phyloP scores from a whole-genome alignment of 306 rosid species.

The Acacia crassicarpa region DNA sequence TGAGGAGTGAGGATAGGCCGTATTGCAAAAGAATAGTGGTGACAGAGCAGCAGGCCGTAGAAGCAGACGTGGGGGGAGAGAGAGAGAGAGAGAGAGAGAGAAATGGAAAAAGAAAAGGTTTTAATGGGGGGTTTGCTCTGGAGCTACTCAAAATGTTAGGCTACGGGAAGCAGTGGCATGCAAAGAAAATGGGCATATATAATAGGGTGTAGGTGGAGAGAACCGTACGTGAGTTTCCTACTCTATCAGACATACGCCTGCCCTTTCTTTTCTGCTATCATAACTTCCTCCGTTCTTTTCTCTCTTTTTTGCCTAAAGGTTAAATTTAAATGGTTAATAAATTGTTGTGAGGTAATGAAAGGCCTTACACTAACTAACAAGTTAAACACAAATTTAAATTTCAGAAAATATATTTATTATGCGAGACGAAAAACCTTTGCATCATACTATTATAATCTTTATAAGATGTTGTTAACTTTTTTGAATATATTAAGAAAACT shows the following conservation, averaged over 20 bases:
- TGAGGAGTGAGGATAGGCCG: slow-evolving; percentile 10
- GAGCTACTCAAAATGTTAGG: slow-evolving; percentile 14
- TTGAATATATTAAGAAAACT: too few relatives aligned
- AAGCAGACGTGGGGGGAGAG: not conserved
- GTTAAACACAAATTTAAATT: too few relatives aligned
- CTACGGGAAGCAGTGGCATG: not conserved
- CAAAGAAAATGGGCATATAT: slow-evolving; percentile 8
- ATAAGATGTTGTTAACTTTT: too few relatives aligned
- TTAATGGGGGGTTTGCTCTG: not conserved
- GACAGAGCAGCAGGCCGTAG: slow-evolving; percentile 25
- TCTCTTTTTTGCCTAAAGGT: too few relatives aligned
- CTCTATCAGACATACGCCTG: slow-evolving; percentile 21
- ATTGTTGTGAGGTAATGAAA: too few relatives aligned
- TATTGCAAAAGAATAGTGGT: slow-evolving; percentile 30
- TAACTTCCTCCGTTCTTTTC: not conserved
- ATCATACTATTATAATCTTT: too few relatives aligned
- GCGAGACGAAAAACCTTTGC: too few relatives aligned
- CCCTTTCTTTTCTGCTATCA: not conserved
- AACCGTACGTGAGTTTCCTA: slow-evolving; percentile 28
- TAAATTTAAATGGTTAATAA: too few relatives aligned
- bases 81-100: not conserved
- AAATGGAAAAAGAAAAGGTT: not conserved
- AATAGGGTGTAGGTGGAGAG: not conserved
- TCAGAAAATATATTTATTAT: too few relatives aligned
- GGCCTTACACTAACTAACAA: too few relatives aligned